phyloP scores from a whole-genome alignment of 805 yeast species.

The Starmerella khaoyaiensis region DNA sequence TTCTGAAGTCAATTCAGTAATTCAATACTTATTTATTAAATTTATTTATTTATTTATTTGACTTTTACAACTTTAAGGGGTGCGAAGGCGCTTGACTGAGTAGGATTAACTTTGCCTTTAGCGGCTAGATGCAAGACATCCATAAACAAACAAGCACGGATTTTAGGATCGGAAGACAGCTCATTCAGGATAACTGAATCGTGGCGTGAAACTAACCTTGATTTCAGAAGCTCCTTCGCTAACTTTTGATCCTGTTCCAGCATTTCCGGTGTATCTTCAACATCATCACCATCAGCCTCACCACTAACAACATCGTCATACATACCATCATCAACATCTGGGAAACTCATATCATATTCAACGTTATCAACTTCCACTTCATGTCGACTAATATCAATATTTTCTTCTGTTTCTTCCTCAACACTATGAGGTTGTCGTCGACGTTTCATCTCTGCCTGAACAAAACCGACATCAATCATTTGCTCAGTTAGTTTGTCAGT shows the following conservation, averaged over 20 bases:
- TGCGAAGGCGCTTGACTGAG: conserved; percentile 15
- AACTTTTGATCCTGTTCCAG: conserved; percentile 9
- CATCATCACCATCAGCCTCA: conserved; percentile 2
- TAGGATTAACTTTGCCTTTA: conserved; percentile 7
- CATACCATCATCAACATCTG: conserved; percentile 2
- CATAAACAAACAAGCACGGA: conserved; percentile 16
- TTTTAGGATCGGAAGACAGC: conserved; percentile 6
- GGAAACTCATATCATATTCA: conserved; percentile 1
- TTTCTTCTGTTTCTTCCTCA: neutral
- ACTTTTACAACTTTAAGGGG: conserved; percentile 6
- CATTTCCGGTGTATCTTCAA: conserved; percentile 11
- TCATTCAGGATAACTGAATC: conserved; percentile 6
- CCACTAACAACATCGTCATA: conserved; percentile 2
- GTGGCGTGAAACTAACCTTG: conserved; percentile 5
- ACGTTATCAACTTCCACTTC: neutral
- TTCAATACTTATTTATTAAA: neutral
- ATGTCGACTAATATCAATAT: neutral
- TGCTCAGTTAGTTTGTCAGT: conserved; percentile 5
- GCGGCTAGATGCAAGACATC: conserved; percentile 16
- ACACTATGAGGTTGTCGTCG: conserved; percentile 4
- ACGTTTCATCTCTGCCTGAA: conserved; percentile 15
- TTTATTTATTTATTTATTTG: too few species aligned
- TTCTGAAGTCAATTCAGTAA: too few species aligned
- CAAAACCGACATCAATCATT: conserved; percentile 13
- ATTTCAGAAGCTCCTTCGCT: conserved; percentile 7